Evolutionary conservation across 2,329 filamentous ascomycete species (phyloP), one percentile per base, ranked within the genome.

Genomic region (Phyllosticta ampelicida): DNA sequence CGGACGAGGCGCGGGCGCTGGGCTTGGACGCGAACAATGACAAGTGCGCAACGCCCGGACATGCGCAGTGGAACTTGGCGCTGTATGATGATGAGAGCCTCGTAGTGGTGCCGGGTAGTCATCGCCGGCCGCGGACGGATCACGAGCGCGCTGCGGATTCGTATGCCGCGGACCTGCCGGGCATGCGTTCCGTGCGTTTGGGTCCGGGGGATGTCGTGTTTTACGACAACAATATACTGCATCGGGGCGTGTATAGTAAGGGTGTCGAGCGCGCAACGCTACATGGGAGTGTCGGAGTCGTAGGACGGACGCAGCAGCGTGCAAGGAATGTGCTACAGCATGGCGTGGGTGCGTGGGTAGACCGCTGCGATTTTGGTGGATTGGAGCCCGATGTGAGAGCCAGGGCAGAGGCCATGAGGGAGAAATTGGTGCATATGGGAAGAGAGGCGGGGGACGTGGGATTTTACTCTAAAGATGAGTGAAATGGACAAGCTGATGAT

Each of bases 201-300:
- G 74, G 80, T 62, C 79, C 89, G 0, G 90, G 90, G 0, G 90
- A 95, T 71, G 83, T 87, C 16, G 87, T 87, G 49, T 95, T 95
- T 66, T 95, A 95, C 68, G 85, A 95, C 71, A 95, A 91, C 68
- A 95, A 95, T 70, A 95, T 95, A 62, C 70, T 95, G 62, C 87
- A 90, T 66, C 76, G 86, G 3, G 87, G 86, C 1, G 81, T 82
- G 26, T 90, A 90, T 69, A 74, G 79, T 62, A 71, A 73, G 11
- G 65, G 48, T 1, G 79, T 75, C 63, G 84, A 89, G 72, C 74
- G 87, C 21, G 80, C 86, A 77, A 89, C 86, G 61, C 71, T 90
- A 65, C 86, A 90, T 70, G 86, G 86, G 6, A 86, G 82, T 58
- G 86, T 88, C 52, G 86, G 86, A 1, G 80, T 85, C 63, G 75